Evolutionary conservation across 495 filamentous ascomycete species (phyloP), one percentile per base, ranked within the genome.

Genomic region (Aspergillus conjunctus): DNA sequence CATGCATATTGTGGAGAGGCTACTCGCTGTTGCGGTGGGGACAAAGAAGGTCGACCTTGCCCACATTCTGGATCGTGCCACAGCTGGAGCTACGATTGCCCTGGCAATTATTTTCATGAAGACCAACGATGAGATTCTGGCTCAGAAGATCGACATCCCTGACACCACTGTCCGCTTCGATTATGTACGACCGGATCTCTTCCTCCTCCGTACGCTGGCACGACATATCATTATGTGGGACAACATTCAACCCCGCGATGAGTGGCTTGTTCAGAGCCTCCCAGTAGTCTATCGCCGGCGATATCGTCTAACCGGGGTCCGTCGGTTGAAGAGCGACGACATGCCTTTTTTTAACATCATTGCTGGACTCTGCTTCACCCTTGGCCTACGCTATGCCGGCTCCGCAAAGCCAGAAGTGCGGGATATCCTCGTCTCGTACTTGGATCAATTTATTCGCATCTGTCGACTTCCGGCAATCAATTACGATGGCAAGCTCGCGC

Each of bases 31-130:
- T 44, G 93, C 94, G 7, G 89, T 93, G 15, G 88, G 90, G 5
- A 91, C 88, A 7, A 94, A 93, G 75, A 88, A 92, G 50, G 90
- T 96, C 31, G 87, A 92, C 54, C 77, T 93, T 30, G 91, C 96
- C 20, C 92, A 99, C 66, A 84, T 97, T 17, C 82, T 98, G 1
- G 94, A 99, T 64, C 88, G 92, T 66, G 92, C 94, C 22, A 94
- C 91, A 18, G 90, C 94, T 33, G 93, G 88, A 43, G 92, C 94
- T 1, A 92, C 91, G 2, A 82, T 98, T 51, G 92, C 94, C 3
- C 81, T 97, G 51, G 87, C 91, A n/a, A 83, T 98, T 43, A 93
- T 98, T 48, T 99, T 92, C 72, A 95, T 99, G 92, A 98, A 97
- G 71, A 91, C 95, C 0, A 89, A 93, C 56, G 90, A 99, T 67